Base-by-base conservation (phyloP, 2,329 filamentous ascomycete genomes). In the Ophiostoma tasmaniense region DNA sequence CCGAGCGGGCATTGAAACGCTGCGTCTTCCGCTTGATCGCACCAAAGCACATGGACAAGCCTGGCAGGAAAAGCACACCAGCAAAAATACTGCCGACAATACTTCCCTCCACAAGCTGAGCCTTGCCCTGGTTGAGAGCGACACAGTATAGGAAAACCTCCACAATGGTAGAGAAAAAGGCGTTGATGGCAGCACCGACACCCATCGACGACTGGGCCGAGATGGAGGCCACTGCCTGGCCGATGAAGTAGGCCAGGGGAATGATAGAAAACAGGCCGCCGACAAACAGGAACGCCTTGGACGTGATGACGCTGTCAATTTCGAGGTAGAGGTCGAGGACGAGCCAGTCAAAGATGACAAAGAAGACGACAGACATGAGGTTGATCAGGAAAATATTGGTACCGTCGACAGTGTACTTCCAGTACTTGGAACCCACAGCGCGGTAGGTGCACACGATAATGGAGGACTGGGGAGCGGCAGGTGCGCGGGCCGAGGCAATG, bases 321-420 rank as follows among this genome's bases (percentile, higher is more conserved):
- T 89, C 85, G 45, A 98, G 79, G 3, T 87, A 79, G 20, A 88
- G 81, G 42, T 88, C 85, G 33, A 99, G 82, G 30, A 99, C 83
- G 70, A 88, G 88, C 84, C 94, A 98, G 81, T 99, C 95, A 73
- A 96, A 87, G 72, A 99, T 96, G 75, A 94, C 91, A 76, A 99
- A 97, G 30, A 91, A 81, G n/a, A 99, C 95, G 22, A 99, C 87
- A 14, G 88, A 90, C 81, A 98, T 92, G 69, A 99, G 85, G 77
- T 99, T 99, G 82, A 99, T 97, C 73, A 99, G 87, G 80, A 99
- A 98, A 76, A 99, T 96, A 80, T 99, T 99, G 71, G 95, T 99
- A 68, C 95, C 96, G 76, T 99, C 95, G 70, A 99, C 84, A 3
- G 95, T 99, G 80, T 99, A 99, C 80, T 99, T 99, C 94, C 96